Base-by-base conservation (phyloP, 2,329 filamentous ascomycete species). In the Aspergillus japonicus region DNA sequence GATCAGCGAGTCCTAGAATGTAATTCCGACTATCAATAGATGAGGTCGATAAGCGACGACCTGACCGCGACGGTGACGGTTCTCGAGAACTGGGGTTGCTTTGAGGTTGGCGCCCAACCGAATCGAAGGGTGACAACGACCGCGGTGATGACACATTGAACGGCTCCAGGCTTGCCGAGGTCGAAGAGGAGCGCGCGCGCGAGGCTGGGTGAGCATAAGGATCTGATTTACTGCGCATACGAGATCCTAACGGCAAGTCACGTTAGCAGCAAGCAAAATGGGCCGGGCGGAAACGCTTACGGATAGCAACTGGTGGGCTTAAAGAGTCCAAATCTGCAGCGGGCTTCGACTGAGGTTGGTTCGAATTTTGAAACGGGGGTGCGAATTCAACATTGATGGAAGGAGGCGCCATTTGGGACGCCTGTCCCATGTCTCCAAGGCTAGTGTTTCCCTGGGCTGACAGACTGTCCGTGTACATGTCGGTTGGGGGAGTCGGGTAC, bases 341-440 rank as follows among this genome's bases (percentile, higher is more conserved):
- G n/a, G 82, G 81, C 31, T 90, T 91, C 21, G 83, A 81, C 29
- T 85, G 84, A 63, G 89, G 89, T 71, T 90, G 89, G 66, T 82
- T 86, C 56, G 82, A 84, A 68, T 85, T 85, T 59, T 84, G 80
- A 55, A 89, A 85, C 8, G 88, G 88, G 24, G 93, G 93, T 16
- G 92, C 93, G 74, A 91, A 92, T 72, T 96, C 91, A 68, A 97
- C 95, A 71, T 95, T 96, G 76, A 97, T 97, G 54, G 93, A 91
- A 0, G 93, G 93, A n/a, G 93, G 91, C 3, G 89, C 89, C 88
- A 96, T 95, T 66, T 90, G 84, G 53, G 88, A 85, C 50, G 85
- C 86, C 71, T 85, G 87, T 5, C 86, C 85, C 72, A 90, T 84
- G 59, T 93, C 89, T 31, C 77, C 73, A 24, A 77, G 77, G n/a